A percentile compares a stretch with the other conserved stretches of the same genome.
phyloP scores from a whole-genome alignment of 2,329 filamentous ascomycete species.

The Dactylonectria macrodidyma region DNA sequence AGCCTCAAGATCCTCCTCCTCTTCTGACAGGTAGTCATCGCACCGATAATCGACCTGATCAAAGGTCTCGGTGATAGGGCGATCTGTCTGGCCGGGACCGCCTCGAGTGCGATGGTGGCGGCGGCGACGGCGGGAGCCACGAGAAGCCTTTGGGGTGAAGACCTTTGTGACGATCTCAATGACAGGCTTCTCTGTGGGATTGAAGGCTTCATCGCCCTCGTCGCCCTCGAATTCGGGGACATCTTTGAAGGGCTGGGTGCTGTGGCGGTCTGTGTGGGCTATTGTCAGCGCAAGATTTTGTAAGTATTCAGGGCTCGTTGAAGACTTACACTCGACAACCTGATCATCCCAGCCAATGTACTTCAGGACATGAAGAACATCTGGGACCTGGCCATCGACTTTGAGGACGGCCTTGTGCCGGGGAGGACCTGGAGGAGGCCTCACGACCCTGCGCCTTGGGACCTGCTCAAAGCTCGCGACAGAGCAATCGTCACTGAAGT shows the following conservation, averaged over 20 bases:
- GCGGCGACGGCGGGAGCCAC: constrained; percentile 27
- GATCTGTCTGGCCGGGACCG: constrained; percentile 37
- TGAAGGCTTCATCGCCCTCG: constrained; percentile 39
- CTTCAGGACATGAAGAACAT: constrained; percentile 60
- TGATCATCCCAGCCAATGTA: constrained; percentile 54
- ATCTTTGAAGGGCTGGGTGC: constrained; percentile 55
- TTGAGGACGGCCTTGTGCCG: constrained; percentile 35
- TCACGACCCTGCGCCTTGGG: neutral
- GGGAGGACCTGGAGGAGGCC: constrained; percentile 3
- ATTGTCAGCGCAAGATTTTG: constrained; percentile 33
- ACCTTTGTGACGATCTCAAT: constrained; percentile 62
- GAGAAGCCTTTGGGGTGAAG: constrained; percentile 38
- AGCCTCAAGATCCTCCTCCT: constrained; percentile 40
- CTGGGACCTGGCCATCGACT: constrained; percentile 56
- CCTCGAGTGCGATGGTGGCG: constrained; percentile 1
- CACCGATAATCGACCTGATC: constrained; percentile 42
- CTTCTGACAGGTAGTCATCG: constrained; percentile 47
- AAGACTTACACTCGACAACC: constrained; percentile 54
- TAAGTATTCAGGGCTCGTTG: neutral
- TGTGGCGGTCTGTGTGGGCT: constrained; percentile 53
- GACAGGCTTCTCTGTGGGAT: constrained; percentile 50
- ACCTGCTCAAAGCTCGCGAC: constrained; percentile 45
- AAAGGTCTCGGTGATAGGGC: constrained; percentile 50
- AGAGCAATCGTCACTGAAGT: constrained; percentile 35
- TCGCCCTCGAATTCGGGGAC: constrained; percentile 48